Base-by-base conservation (phyloP, 1,284 basidiomycete genomes). In the Moesziomyces aphidis region DNA sequence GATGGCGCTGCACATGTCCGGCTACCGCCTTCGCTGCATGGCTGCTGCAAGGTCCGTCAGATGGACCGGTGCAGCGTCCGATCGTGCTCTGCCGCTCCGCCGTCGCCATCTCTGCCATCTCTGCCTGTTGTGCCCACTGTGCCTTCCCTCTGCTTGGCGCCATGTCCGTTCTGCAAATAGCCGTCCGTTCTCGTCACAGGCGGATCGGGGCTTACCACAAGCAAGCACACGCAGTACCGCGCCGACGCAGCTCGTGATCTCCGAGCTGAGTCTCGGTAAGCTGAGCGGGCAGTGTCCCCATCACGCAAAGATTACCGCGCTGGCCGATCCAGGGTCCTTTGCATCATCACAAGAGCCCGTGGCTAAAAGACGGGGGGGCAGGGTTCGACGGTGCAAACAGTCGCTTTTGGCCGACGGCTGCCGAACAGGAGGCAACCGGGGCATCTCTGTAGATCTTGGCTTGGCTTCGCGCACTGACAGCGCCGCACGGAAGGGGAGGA, bases 171-270 rank as follows among this genome's bases (percentile, higher is more conserved):
- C 31, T 34, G 10, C 39, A 42, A 19, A 17, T 19, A 42, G 39
- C 11, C 19, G 39, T 17, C 17, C 39, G 8, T 1, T 42, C 39
- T 42, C 39, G 39, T 19, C 39, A 19, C 39, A 42, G 19, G 39
- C 39, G 15, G 17, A 19, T 42, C 17, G 39, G 39, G 17, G 17
- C 6, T 42, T 42, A 19, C 39, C 39, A 17, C 39, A 17, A 19
- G 17, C 39, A 19, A 5, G 17, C 39, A 15, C 17, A 17, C 17
- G 3, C 39, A 1, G 17, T 19, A 15, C 17, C 17, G 1, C 5
- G 7, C 39, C 2, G 54, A 55, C 31, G 58, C 61, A 42, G 50
- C 45, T 57, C 61, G 54, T 54, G 64, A 67, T 67, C 64, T 34
- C 50, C 39, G 43, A 39, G 52, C 53, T 46, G 47, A 58, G 47